Conservation (phyloP, 2,329 filamentous ascomycete genomes). For the Clarireedia sp. region DNA sequence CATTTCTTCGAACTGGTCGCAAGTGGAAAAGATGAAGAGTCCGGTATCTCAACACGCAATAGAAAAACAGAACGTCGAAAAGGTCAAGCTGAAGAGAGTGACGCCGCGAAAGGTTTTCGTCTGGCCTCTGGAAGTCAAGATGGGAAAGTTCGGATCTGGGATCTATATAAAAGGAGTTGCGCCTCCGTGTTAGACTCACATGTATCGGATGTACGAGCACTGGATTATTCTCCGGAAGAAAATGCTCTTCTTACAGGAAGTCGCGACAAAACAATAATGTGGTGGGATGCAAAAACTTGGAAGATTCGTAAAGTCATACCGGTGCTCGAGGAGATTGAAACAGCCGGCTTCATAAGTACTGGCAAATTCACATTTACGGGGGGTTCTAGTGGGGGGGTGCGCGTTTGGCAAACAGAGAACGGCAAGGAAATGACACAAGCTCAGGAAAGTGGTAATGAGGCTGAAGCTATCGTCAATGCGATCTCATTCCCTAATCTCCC, state of each 20-base stretch:
- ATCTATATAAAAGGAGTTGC: conserved; percentile 74
- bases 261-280: conserved; percentile 86
- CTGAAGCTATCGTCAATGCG: conserved; percentile 62
- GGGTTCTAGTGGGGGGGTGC: conserved; percentile 72
- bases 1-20: conserved; percentile 76
- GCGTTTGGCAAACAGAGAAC: conserved; percentile 73
- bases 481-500: conserved; percentile 57
- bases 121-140: conserved; percentile 91
- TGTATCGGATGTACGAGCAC: conserved; percentile 82
- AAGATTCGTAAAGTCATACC: conserved; percentile 73
- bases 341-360: conserved; percentile 67
- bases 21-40: conserved; percentile 32
- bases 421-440: conserved; percentile 74
- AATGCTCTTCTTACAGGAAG: conserved; percentile 75
- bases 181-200: conserved; percentile 82
- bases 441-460: conserved; percentile 53
- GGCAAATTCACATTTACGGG: conserved; percentile 73
- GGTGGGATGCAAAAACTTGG: conserved; percentile 87
- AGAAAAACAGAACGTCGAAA: conserved; percentile 37
- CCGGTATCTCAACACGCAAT: conserved; percentile 32
- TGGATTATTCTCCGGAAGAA: conserved; percentile 72
- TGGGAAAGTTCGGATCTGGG: conserved; percentile 86
- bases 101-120: conserved; percentile 55
- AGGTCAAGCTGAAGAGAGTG: conserved; percentile 37
- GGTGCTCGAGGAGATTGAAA: conserved; percentile 77